Percentiles rank a stretch among this genome's conserved stretches.
phyloP scores from a whole-genome alignment of 1,284 basidiomycete genomes.

The Fomitopsis palustris region DNA sequence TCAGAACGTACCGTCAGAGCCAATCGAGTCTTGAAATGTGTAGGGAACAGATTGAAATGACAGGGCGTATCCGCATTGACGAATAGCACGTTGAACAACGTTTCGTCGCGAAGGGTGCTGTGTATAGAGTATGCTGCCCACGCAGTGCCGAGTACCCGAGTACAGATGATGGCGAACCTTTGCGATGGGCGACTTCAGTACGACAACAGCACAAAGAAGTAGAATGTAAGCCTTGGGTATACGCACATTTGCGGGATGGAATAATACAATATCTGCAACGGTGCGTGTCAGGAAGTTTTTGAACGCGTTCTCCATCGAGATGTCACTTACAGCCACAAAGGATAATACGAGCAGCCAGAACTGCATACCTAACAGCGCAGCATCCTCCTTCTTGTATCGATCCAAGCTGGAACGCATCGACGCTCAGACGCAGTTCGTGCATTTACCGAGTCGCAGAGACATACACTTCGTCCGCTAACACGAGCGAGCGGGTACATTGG shows the following conservation, averaged over 20 bases:
- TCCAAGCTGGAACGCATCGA: constrained; percentile 31
- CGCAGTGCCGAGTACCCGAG: constrained; percentile 41
- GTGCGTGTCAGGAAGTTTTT: not conserved
- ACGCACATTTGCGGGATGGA: constrained; percentile 53
- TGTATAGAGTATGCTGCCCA: constrained; percentile 53
- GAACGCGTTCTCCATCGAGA: not conserved
- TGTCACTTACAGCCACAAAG: constrained; percentile 35
- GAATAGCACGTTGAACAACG: constrained; percentile 36
- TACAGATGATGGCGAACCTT: constrained; percentile 45
- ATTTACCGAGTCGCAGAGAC: constrained; percentile 9
- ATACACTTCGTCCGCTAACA: constrained; percentile 43
- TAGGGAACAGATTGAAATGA: constrained; percentile 41
- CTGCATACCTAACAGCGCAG: constrained; percentile 48
- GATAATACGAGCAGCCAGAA: constrained; percentile 60
- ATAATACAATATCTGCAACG: constrained; percentile 38
- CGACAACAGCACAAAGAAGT: too few relatives aligned
- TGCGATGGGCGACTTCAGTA: not conserved
- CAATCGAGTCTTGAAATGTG: constrained; percentile 39
- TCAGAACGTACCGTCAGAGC: constrained; percentile 20
- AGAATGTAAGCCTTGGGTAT: not conserved
- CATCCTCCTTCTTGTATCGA: constrained; percentile 48
- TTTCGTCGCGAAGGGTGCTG: constrained; percentile 36
- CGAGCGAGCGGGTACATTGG: constrained; percentile 40
- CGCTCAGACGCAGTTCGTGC: not conserved
- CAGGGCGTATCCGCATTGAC: constrained; percentile 41